Base-by-base conservation (phyloP, 768 basidiomycete species). In the Naganishia kalamii region DNA sequence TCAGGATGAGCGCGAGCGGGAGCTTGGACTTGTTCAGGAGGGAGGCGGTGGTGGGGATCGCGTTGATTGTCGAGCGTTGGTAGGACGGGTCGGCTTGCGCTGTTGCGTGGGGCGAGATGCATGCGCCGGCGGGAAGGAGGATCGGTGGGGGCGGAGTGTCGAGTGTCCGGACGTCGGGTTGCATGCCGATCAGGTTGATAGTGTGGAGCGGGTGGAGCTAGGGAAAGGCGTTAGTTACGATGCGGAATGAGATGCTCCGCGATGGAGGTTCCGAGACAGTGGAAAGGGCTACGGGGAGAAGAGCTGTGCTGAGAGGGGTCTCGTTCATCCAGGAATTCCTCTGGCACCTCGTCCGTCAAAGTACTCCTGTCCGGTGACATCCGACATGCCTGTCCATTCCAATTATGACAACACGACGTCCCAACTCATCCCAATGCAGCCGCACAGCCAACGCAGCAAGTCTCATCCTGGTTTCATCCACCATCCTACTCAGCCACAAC, bases 31-130 rank as follows among this genome's bases (percentile, higher is more conserved):
- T 98, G 79, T 81, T 85, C 64, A 96, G 81, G 3, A 97, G 82
- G 11, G 89, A 88, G 68, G 88, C 86, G 8, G 90, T 89, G 6
- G 90, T 92, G 4, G 94, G 94, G 66, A 97, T 85, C n/a, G 88
- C 86, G 74, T 93, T 94, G 65, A 97, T 74, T 0, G 96, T 99
- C 67, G 82, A 86, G 51, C 96, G 86, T 79, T 93, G 90, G 79
- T 97, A 98, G 15, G 89, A 92, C 33, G 86, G 83, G 75, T 97
- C 88, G 15, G 92, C 87, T 70, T 92, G 92, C 37, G 89, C 88
- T 19, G 80, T 81, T 0, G 87, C 89, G 32, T 87, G 86, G 15
- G 86, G 86, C 4, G 73, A 75, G 48, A 72, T 74, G 23, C 74
- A 63, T 8, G 63, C 82, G 68, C 88, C 88, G 11, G 91, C 87